These are phyloP conservation scores for Rhododendron mucronatum DNA, from an alignment of 148 eudicot genomes.

Conservation along the genomic window DNA sequence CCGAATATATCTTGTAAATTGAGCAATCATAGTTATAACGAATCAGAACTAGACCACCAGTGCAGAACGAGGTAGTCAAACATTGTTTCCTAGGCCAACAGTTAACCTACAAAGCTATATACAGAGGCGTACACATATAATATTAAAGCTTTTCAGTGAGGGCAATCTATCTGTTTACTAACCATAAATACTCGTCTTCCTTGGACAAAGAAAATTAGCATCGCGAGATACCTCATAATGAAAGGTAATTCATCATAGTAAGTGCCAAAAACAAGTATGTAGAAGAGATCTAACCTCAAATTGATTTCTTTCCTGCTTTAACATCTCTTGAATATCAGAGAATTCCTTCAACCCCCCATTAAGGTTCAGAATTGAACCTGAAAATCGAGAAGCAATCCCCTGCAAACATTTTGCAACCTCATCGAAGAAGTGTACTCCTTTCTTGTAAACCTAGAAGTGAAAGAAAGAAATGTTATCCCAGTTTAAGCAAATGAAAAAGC, in stretches of 20 bases:
- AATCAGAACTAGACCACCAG: neutral
- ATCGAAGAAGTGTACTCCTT: constrained; percentile 51
- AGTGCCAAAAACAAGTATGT: neutral
- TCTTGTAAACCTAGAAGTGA: constrained; percentile 41
- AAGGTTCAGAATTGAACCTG: constrained; percentile 41
- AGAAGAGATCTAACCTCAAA: constrained; percentile 56
- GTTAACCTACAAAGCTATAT: neutral
- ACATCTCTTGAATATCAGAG: constrained; percentile 57
- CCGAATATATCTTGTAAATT: neutral
- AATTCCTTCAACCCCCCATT: constrained; percentile 49
- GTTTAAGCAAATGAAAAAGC: neutral
- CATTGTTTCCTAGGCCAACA: neutral
- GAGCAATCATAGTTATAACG: neutral
- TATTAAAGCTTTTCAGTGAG: neutral
- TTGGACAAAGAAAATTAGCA: neutral
- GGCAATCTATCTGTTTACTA: neutral
- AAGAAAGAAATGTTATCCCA: neutral
- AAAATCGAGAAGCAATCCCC: constrained; percentile 39
- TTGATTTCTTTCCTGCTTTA: constrained; percentile 52
- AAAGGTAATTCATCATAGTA: neutral
- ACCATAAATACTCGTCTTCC: neutral
- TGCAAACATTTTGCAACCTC: constrained; percentile 53
- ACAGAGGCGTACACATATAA: neutral
- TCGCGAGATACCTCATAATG: neutral
- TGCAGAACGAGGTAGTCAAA: neutral